phyloP scores from a whole-genome alignment of 495 filamentous ascomycete genomes.

The Aspergillus olivimuriae region DNA sequence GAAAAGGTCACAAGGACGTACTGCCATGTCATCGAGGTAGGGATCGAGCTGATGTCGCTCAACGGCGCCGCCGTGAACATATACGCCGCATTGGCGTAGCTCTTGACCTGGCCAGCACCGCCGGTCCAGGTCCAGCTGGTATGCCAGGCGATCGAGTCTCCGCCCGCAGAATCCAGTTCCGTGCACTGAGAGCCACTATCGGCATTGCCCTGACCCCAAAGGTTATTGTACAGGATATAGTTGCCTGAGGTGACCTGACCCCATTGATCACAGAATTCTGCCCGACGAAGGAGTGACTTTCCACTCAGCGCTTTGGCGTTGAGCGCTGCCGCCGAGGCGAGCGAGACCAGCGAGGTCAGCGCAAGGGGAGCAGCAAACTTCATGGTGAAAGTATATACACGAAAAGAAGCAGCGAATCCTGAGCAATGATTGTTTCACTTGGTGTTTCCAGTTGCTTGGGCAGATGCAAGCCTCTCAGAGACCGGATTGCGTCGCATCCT shows the following conservation, averaged over 20 bases:
- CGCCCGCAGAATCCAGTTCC: conserved; percentile 40
- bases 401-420: conserved; percentile 1
- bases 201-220: conserved; percentile 42
- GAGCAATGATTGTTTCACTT: not conserved
- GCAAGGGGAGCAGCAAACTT: conserved; percentile 27
- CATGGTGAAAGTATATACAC: conserved; percentile 20
- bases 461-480: not conserved
- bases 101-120: conserved; percentile 48
- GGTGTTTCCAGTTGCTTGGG: not conserved
- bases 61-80: conserved; percentile 39
- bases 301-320: conserved; percentile 21
- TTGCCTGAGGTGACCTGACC: conserved; percentile 34
- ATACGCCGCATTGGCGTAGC: conserved; percentile 49
- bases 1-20: conserved; percentile 17
- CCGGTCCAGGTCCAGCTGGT: conserved; percentile 54
- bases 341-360: conserved; percentile 26
- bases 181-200: conserved; percentile 53
- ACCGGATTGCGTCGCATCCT: too few species aligned
- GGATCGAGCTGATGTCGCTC: conserved; percentile 44
- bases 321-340: conserved; percentile 26
- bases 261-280: conserved; percentile 47
- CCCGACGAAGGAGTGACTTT: conserved; percentile 28
- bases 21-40: conserved; percentile 49
- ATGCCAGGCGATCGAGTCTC: conserved; percentile 46
- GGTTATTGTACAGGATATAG: conserved; percentile 50